Percentiles rank a stretch among this genome's conserved stretches.
Evolutionary conservation across 2,329 filamentous ascomycete genomes (phyloP).

Genomic region (Coniochaeta hoffmannii): DNA sequence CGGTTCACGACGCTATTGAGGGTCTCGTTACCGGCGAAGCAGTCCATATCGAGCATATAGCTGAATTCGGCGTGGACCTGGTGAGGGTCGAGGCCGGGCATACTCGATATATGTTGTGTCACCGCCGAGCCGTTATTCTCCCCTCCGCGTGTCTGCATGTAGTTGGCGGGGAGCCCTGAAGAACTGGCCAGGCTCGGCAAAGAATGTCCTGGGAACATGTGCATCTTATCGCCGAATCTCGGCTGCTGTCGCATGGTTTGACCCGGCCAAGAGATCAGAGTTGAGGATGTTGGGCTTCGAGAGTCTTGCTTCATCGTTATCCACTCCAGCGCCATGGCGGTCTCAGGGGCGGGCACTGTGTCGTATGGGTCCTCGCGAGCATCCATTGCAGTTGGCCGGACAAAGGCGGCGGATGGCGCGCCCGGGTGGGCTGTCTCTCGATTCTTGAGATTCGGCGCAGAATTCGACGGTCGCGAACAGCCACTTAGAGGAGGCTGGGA

Average conservation of each 20-base stretch:
- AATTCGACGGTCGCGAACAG: neutral
- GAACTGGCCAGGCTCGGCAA: too few relatives aligned
- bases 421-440: neutral
- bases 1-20: slow-evolving; percentile 3
- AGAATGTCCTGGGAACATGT: neutral
- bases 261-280: too few relatives aligned
- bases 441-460: neutral
- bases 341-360: neutral
- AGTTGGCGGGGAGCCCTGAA: neutral
- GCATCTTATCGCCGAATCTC: neutral
- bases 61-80: slow-evolving; percentile 6
- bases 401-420: neutral
- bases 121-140: slow-evolving; percentile 9
- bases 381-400: neutral
- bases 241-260: too few relatives aligned
- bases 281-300: neutral
- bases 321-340: neutral
- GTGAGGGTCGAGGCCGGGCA: slow-evolving; percentile 7
- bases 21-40: slow-evolving; percentile 4
- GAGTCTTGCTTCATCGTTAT: neutral
- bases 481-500: slow-evolving; percentile 7
- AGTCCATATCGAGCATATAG: slow-evolving; percentile 6
- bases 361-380: too few relatives aligned
- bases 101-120: slow-evolving; percentile 10
- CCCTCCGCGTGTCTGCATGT: neutral